Base-by-base conservation (phyloP, 2,329 filamentous ascomycete genomes). In the Xylariaceae sp. region DNA sequence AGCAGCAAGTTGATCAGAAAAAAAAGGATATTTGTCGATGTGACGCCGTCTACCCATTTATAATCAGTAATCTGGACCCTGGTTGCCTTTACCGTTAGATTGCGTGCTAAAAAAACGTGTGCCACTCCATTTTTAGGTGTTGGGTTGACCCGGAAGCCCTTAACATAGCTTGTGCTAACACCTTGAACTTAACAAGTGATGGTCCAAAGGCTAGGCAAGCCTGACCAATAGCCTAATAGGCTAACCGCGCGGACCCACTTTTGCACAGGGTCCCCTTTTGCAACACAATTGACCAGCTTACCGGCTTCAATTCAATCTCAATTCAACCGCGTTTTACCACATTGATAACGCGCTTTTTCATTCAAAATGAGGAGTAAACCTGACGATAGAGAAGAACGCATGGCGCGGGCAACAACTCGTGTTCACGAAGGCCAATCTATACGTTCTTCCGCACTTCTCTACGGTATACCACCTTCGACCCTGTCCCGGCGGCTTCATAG, bases 1-100 rank as follows among this genome's bases (percentile, higher is more conserved):
- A 8, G 32, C 41, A 6, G 45, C 31, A 6, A 51, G 11, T 19
- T 30, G 29, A 19, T 51, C 40, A 12, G 46, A 46, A 42, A 45
- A 51, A n/a, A 51, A n/a, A 45, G 45, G 19, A 51, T 51, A 46
- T 51, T 45, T 7, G 19, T 31, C 8, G 19, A 19, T n/a, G 30
- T 51, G 26, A 30, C 31, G 5, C 37, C 35, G 27, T 50, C 42
- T 3, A 50, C 30, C 8, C 37, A 27, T 3, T 7, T 39, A 41
- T 42, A 49, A 19, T 41, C 30, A 26, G 41, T 41, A 11, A 49
- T 41, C 26, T 41, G n/a, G 4, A 26, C 12, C 7, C 19, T 27
- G 29, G 40, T 26, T 2, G 29, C 40, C 40, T 11, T 6, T 7
- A 42, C n/a, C 5, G 26, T 6, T 7, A 5, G 6, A 27, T 42